Base-by-base conservation (phyloP, 495 filamentous ascomycete species). In the Penicillium antarcticum region DNA sequence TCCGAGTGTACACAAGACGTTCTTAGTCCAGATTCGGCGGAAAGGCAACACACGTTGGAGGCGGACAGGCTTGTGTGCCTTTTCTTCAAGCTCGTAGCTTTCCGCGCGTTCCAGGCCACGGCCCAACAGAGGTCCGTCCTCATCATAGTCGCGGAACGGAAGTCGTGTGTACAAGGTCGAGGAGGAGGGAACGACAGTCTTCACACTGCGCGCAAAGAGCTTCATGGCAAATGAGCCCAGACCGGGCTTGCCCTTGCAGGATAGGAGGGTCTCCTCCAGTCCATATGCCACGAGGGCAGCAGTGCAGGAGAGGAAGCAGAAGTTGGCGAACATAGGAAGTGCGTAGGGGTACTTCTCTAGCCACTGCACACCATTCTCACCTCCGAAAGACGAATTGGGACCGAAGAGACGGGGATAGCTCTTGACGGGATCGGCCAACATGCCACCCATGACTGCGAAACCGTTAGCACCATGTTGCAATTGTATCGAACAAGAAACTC, bases 21-120 rank as follows among this genome's bases (percentile, higher is more conserved):
- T 92, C 44, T 78, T 78, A 2, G 88, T 94, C 76, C 89, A 94
- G 51, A 95, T 88, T 21, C 80, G 78, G 17, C 80, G 77, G 73
- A 92, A 88, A 7, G 88, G 79, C 26, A 92, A 73, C 11, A 51
- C 56, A 10, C 63, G 67, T 39, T 56, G 50, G 34, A 56, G 51
- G 11, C 70, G 70, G 8, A 45, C 32, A 19, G 59, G 61, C 43
- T 61, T 67, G 42, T 62, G 38, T 5, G 66, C 62, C 55, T 72
- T 70, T 46, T 72, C 66, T 57, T 72, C 71, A 6, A 73, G 55
- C 45, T 73, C 67, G 53, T 74, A 76, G 61, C 66, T 71, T 42
- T 75, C 66, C 13, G 49, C 49, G 45, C 49, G 38, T 33, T 69
- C 64, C 42, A 58, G 5, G 10, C 43, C 42, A n/a, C 51, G 60